Percentiles rank a stretch among this genome's conserved stretches.
These are phyloP conservation scores for Arthrobotrys entomopaga DNA, from an alignment of 2,329 filamentous ascomycete species.

Conservation along the genomic window DNA sequence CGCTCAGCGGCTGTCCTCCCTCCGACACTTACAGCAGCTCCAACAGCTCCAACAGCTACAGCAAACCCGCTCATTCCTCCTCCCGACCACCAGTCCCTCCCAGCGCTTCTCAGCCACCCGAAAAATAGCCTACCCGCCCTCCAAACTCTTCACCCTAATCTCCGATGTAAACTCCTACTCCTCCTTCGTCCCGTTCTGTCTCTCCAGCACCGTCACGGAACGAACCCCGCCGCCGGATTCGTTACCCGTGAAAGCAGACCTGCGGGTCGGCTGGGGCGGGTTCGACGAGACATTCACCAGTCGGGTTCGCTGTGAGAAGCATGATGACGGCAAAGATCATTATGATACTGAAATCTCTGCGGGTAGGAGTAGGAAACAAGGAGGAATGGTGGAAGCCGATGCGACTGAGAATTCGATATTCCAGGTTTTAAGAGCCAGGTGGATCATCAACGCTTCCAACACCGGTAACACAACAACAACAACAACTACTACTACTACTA, in stretches of 20 bases:
- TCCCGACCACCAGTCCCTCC: constrained; percentile 61
- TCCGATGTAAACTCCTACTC: constrained; percentile 87
- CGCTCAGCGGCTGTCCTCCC: constrained; percentile 13
- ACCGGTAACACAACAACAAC: constrained; percentile 66
- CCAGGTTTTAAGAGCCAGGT: constrained; percentile 75
- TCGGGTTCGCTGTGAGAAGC: constrained; percentile 74
- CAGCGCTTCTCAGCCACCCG: constrained; percentile 79
- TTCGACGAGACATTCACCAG: constrained; percentile 86
- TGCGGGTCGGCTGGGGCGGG: constrained; percentile 85
- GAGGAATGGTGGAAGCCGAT: constrained; percentile 61
- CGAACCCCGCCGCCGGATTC: constrained; percentile 65
- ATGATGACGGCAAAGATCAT: constrained; percentile 60
- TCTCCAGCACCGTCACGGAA: constrained; percentile 78
- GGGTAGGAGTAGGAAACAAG: constrained; percentile 61
- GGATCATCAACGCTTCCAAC: constrained; percentile 67
- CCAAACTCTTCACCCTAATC: constrained; percentile 82
- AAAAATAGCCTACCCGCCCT: constrained; percentile 77
- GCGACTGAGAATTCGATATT: constrained; percentile 69
- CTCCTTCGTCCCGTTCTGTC: constrained; percentile 91
- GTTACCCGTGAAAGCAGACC: constrained; percentile 75
- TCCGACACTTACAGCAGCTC: background rate
- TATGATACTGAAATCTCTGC: background rate
- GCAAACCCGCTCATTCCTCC: constrained; percentile 63
- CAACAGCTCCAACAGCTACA: constrained; percentile 1
- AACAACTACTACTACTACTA: too few relatives aligned